phyloP scores from a whole-genome alignment of 306 rosid genomes.

The Vigna reflexopilosa region DNA sequence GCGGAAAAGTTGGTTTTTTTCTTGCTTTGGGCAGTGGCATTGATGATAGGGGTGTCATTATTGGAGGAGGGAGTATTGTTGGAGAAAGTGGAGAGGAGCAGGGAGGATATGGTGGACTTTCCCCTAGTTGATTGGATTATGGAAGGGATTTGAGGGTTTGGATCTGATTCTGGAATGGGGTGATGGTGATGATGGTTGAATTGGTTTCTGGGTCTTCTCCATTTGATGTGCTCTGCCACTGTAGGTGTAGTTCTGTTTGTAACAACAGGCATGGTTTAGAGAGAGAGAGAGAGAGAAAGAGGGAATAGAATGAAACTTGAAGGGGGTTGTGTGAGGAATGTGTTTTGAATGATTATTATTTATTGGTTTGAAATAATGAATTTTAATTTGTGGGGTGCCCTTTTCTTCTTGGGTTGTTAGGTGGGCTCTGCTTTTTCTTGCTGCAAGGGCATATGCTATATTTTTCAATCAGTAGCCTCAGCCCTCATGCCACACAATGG shows the following conservation, averaged over 20 bases:
- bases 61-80: slow-evolving; percentile 36
- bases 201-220: slow-evolving; percentile 76
- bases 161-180: slow-evolving; percentile 74
- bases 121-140: slow-evolving; percentile 71
- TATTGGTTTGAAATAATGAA: slow-evolving; percentile 32
- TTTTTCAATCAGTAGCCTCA: slow-evolving; percentile 45
- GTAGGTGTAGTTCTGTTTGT: slow-evolving; percentile 42
- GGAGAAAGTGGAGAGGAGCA: slow-evolving; percentile 74
- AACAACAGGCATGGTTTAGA: slow-evolving; percentile 55
- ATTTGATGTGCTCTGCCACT: slow-evolving; percentile 57
- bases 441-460: slow-evolving; percentile 55
- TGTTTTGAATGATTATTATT: slow-evolving; percentile 31
- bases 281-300: slow-evolving; percentile 7
- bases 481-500: slow-evolving; percentile 50
- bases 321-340: slow-evolving; percentile 29
- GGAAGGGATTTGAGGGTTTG: slow-evolving; percentile 61
- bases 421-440: slow-evolving; percentile 74
- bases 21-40: slow-evolving; percentile 36
- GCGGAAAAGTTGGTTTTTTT: slow-evolving; percentile 79
- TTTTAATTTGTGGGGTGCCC: slow-evolving; percentile 41
- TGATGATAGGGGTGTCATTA: slow-evolving; percentile 47
- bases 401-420: slow-evolving; percentile 51
- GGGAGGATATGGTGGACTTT: slow-evolving; percentile 87
- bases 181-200: slow-evolving; percentile 41
- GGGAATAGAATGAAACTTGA: not conserved